These are phyloP conservation scores for Phytomonas sp. DNA, from an alignment of 208 protist species.

Conservation along the genomic window DNA sequence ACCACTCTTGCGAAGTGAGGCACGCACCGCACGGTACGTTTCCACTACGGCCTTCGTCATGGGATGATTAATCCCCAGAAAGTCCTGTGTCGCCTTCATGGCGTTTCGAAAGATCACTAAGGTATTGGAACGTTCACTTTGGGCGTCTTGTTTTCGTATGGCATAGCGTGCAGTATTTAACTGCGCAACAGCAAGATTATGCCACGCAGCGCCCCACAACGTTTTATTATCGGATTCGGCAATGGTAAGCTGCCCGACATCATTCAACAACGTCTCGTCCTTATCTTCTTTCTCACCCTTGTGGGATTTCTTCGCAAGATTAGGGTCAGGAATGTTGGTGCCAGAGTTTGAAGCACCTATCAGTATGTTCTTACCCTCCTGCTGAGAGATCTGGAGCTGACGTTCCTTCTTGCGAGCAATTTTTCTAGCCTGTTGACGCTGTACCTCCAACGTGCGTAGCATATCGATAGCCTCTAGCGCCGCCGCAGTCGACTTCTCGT, in stretches of 20 bases:
- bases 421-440: constrained; percentile 26
- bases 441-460: constrained; percentile 58
- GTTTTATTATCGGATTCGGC: constrained; percentile 63
- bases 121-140: constrained; percentile 61
- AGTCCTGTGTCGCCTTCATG: constrained; percentile 73
- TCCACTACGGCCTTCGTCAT: constrained; percentile 64
- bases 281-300: constrained; percentile 10
- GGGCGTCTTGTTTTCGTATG: neutral
- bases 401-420: constrained; percentile 11
- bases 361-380: neutral
- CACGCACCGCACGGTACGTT: constrained; percentile 65
- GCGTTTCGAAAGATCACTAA: constrained; percentile 75
- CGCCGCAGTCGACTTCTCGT: constrained; percentile 77
- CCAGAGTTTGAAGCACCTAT: neutral
- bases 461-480: constrained; percentile 83
- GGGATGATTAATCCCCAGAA: constrained; percentile 67
- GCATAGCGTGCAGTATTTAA: constrained; percentile 57
- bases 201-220: constrained; percentile 86
- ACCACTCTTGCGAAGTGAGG: constrained; percentile 36
- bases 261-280: constrained; percentile 23
- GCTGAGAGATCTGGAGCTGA: constrained; percentile 3
- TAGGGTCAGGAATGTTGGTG: neutral
- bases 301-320: neutral
- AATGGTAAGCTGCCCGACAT: constrained; percentile 31
- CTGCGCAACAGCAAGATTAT: constrained; percentile 81